Base-by-base conservation (phyloP, 352 stramenopile genomes). In the Lagenidium giganteum region DNA sequence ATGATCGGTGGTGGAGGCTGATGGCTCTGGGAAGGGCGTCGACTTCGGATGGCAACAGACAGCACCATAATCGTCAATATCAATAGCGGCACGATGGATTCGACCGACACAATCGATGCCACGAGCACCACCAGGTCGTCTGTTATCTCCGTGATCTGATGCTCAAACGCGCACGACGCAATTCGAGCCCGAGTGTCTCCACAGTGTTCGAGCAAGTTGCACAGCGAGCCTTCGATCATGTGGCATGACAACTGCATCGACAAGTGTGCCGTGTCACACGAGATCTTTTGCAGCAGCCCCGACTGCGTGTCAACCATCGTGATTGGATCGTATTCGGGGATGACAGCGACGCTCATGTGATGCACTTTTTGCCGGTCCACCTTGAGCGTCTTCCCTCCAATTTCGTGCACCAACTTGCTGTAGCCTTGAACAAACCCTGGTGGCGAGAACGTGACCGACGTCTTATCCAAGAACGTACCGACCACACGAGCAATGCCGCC, bases 201-300 rank as follows among this genome's bases (percentile, higher is more conserved):
- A 43, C 79, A 89, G 46, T 94, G 75, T 36, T 91, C 71, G 0
- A 94, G 48, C 23, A 92, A 49, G 42, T 93, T 94, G 54, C 80
- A 93, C 23, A 95, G 47, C 17, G 81, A 91, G 37, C 81, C 76
- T 70, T 95, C 83, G n/a, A 95, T 79, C 83, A 96, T 94, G 62
- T 96, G 85, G 48, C 85, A 96, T 11, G 79, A 93, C 13, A 94
- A 61, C 40, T 95, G 85, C 72, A 94, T 91, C 32, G 85, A 93
- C 25, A 95, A 51, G 31, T 92, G 79, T 0, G 78, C 74, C 4
- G 85, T 91, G 48, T 88, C 74, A 43, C 85, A 96, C 50, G 85
- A 91, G 39, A 96, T 93, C 34, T 87, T 93, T 45, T 96, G 85
- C 14, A 87, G 83, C 77, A 95, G 83, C 5, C 85, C 85, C 18